Conservation (phyloP, 1,139 yeast species). For the Geotrichum bryndzae region DNA sequence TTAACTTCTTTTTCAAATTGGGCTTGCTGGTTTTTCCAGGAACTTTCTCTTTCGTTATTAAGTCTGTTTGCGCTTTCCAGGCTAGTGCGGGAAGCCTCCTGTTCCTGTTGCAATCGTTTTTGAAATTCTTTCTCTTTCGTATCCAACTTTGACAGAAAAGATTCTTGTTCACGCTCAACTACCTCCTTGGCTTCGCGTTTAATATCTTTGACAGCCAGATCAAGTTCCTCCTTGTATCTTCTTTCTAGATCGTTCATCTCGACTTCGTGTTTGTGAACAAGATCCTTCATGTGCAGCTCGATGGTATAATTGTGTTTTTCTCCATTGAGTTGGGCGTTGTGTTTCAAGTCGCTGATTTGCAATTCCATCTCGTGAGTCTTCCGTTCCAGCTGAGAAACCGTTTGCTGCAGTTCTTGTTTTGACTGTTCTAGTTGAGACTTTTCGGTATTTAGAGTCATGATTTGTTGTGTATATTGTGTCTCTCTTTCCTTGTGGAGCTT, state of each 20-base stretch:
- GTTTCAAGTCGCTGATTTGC: constrained; percentile 7
- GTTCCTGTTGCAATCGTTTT: not conserved
- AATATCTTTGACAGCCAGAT: constrained; percentile 11
- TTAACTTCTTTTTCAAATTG: constrained; percentile 21
- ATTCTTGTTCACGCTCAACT: constrained; percentile 3
- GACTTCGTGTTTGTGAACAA: constrained; percentile 14
- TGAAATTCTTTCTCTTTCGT: constrained; percentile 9
- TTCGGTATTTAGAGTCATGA: constrained; percentile 21
- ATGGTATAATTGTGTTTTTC: constrained; percentile 37
- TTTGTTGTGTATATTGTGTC: constrained; percentile 14
- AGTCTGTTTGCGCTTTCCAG: constrained; percentile 21
- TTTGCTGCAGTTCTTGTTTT: constrained; percentile 34
- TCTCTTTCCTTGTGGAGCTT: constrained; percentile 13
- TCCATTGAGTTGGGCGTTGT: constrained; percentile 3
- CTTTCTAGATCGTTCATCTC: constrained; percentile 24
- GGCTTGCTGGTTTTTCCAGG: constrained; percentile 20
- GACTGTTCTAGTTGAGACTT: constrained; percentile 38
- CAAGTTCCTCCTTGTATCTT: constrained; percentile 6
- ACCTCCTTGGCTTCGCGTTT: constrained; percentile 28
- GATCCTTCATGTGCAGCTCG: constrained; percentile 18
- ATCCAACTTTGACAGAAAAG: not conserved
- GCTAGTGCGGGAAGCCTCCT: not conserved
- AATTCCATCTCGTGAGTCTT: constrained; percentile 22
- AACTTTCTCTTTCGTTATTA: constrained; percentile 24
- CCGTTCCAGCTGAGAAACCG: constrained; percentile 33